Conservation (phyloP, 192 early-diverging fungal species). For the Gamsiella multidivaricata region DNA sequence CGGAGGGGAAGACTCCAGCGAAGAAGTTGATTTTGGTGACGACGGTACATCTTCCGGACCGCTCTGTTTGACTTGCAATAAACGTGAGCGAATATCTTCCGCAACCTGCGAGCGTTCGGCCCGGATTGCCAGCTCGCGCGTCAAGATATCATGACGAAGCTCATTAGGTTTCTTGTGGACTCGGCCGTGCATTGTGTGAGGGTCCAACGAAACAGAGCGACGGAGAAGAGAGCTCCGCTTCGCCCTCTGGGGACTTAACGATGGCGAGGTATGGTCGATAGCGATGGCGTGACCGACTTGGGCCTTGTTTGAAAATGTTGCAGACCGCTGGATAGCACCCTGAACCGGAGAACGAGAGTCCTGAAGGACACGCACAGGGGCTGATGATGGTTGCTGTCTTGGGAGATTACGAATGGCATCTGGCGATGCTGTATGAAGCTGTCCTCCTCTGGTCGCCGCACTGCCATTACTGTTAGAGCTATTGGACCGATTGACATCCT, state of each 20-base stretch:
- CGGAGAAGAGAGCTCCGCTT: constrained; percentile 46
- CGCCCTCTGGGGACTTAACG: constrained; percentile 33
- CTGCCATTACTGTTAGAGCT: constrained; percentile 33
- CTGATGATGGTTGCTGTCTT: not conserved
- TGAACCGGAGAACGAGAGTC: not conserved
- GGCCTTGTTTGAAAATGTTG: constrained; percentile 8
- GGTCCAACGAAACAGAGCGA: constrained; percentile 45
- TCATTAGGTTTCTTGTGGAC: constrained; percentile 44
- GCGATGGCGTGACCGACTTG: constrained; percentile 19
- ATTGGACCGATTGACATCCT: constrained; percentile 28
- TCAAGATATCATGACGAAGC: constrained; percentile 36
- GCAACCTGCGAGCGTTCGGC: constrained; percentile 35
- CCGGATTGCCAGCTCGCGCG: constrained; percentile 33
- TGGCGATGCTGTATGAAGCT: not conserved
- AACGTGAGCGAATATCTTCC: constrained; percentile 26
- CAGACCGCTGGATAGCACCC: not conserved
- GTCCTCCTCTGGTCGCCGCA: constrained; percentile 1
- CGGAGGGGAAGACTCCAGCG: constrained; percentile 39
- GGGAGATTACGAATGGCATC: not conserved
- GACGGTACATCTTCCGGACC: not conserved
- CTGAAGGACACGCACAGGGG: not conserved
- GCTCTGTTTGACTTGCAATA: constrained; percentile 23
- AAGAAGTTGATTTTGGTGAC: constrained; percentile 17
- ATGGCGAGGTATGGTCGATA: constrained; percentile 20
- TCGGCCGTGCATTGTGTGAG: constrained; percentile 49